Evolutionary conservation across 257 asterid species (phyloP).

Genomic region (Solanum peruvianum): DNA sequence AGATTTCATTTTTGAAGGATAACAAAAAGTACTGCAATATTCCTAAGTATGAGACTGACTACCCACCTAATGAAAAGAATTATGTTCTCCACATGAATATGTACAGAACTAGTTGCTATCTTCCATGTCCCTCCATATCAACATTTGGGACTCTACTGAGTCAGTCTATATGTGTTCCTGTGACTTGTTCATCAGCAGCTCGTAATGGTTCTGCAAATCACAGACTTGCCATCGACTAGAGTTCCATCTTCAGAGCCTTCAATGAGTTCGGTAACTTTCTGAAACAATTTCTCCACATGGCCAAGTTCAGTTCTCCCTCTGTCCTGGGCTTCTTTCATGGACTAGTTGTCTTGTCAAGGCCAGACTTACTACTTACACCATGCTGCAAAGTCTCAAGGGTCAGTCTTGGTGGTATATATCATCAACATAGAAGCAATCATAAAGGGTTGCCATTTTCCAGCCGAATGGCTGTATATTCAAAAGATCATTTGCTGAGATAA

Average conservation of each 20-base stretch:
- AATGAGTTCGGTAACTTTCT: not conserved
- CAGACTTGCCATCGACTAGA: not conserved
- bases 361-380: not conserved
- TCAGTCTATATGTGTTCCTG: not conserved
- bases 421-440: not conserved
- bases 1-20: not conserved
- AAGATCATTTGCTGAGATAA: not conserved
- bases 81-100: not conserved
- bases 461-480: not conserved
- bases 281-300: not conserved
- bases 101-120: not conserved
- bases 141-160: not conserved
- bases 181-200: not conserved
- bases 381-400: not conserved
- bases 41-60: not conserved
- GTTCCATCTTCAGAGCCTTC: not conserved
- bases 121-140: not conserved
- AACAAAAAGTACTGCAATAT: not conserved
- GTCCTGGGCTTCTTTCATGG: not conserved
- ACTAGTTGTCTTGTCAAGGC: not conserved
- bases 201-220: not conserved
- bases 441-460: not conserved
- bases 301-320: not conserved
- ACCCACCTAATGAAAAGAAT: not conserved
- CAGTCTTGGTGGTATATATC: not conserved